phyloP scores from a whole-genome alignment of 805 yeast species.

The Candida tibetensis region DNA sequence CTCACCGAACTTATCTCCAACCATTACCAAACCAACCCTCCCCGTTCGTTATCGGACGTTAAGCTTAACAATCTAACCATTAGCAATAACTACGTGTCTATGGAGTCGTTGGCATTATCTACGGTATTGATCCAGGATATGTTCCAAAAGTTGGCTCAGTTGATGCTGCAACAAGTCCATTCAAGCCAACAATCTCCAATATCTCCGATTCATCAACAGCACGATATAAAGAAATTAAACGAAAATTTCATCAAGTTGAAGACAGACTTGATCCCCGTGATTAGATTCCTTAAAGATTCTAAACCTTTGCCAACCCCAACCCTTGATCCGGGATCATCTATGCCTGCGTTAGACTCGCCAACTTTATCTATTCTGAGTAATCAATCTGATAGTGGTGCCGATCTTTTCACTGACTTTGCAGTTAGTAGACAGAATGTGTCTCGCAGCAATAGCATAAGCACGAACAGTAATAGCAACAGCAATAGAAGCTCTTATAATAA shows the following conservation, averaged over 20 bases:
- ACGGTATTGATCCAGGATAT: constrained; percentile 35
- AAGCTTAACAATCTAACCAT: constrained; percentile 30
- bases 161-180: constrained; percentile 16
- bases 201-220: constrained; percentile 16
- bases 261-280: constrained; percentile 63
- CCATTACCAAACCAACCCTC: constrained; percentile 28
- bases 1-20: constrained; percentile 51
- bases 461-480: constrained; percentile 5
- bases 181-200: constrained; percentile 12
- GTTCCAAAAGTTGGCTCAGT: constrained; percentile 22
- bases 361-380: constrained; percentile 22
- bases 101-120: constrained; percentile 38
- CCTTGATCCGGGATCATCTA: constrained; percentile 36
- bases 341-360: constrained; percentile 25
- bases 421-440: constrained; percentile 8
- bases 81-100: constrained; percentile 33
- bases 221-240: constrained; percentile 41
- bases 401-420: constrained; percentile 18
- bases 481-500: constrained; percentile 5
- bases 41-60: constrained; percentile 24
- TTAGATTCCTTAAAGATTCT: constrained; percentile 59
- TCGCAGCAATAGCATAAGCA: constrained; percentile 3
- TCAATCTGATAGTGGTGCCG: constrained; percentile 12
- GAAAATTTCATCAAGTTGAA: constrained; percentile 57
- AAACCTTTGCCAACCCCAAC: constrained; percentile 69